Percentiles rank a stretch among this genome's conserved stretches.
These are phyloP conservation scores for Cercospora berteroae DNA, from an alignment of 2,329 filamentous ascomycete genomes.

Conservation along the genomic window DNA sequence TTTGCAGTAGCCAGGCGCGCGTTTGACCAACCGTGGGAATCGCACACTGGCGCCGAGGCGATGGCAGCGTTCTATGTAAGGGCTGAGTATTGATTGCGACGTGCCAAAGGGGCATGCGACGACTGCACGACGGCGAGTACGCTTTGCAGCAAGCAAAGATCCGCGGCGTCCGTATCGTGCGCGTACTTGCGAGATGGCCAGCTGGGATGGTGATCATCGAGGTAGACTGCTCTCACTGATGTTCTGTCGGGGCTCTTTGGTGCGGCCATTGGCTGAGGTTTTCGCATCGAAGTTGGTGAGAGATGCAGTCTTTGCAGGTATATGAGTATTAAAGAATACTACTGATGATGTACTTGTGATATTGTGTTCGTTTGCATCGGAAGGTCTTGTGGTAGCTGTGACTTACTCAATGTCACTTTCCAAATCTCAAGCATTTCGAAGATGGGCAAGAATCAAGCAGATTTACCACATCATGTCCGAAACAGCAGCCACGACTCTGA, in stretches of 20 bases:
- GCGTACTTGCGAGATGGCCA: neutral
- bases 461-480: neutral
- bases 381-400: neutral
- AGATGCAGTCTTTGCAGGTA: neutral
- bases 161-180: neutral
- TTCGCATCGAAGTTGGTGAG: neutral
- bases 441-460: neutral
- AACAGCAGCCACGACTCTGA: neutral
- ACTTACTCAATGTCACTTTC: neutral
- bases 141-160: neutral
- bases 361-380: neutral
- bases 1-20: neutral
- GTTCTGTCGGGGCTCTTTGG: neutral
- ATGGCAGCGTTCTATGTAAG: neutral
- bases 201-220: neutral
- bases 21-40: neutral
- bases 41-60: too few relatives aligned
- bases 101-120: neutral
- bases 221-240: neutral
- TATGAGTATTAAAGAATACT: neutral
- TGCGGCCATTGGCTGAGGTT: neutral
- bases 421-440: neutral
- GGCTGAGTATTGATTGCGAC: neutral
- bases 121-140: neutral
- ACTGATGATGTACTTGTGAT: neutral